Base-by-base conservation (phyloP, 768 basidiomycete genomes). In the Xerocomellus amylosporus region DNA sequence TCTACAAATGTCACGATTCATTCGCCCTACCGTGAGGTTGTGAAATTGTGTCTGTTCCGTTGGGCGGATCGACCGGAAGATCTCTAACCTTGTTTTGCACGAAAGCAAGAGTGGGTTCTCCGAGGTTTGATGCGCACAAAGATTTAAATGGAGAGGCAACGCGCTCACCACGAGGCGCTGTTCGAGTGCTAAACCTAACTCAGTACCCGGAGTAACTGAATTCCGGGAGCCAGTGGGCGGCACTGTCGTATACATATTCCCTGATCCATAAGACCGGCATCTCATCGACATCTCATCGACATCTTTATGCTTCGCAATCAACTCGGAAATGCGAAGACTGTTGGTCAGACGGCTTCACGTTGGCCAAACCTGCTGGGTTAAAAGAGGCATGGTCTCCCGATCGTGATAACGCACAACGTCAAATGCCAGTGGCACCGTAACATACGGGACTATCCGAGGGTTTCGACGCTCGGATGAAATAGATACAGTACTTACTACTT, bases 151-250 rank as follows among this genome's bases (percentile, higher is more conserved):
- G 43, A 51, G 49, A 49, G 55, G 54, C 65, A 67, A 68, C 53
- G 64, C 66, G 51, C 62, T 48, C 33, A 48, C 64, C 66, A 69
- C 54, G 67, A 67, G 66, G 63, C 55, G 20, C 24, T 14, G 13
- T 46, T 54, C 28, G 9, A 47, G 28, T 47, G 46, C 45, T 53
- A 46, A 65, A 68, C 60, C 48, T 65, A 65, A 66, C 57, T 59
- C 58, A 51, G 47, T 49, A 31, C 17, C 36, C 19, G 24, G 36
- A 46, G 30, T 46, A 50, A 38, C 51, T 15, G 22, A 46, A 44
- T 52, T 20, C 46, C 36, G 50, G 49, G 43, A 43, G 19, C 39
- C 33, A 51, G 20, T 7, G 19, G 19, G 40, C 38, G 46, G 38
- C 42, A 22, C 28, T 28, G 43, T 20, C 42, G n/a, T 41, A 14